Conservation (phyloP, 2,329 filamentous ascomycete species). For the Neofusicoccum laricinum region DNA sequence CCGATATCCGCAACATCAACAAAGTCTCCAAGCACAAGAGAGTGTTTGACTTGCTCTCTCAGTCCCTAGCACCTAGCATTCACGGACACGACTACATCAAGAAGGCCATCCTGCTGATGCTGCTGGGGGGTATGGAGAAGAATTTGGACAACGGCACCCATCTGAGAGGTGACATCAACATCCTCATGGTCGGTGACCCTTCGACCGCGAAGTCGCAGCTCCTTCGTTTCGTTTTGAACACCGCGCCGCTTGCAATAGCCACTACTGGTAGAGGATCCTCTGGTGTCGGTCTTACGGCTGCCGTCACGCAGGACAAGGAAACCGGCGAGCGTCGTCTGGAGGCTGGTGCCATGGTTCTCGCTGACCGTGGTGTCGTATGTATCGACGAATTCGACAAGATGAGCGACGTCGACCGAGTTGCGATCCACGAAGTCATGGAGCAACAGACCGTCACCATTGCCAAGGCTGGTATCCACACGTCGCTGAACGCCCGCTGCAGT, state of each 20-base stretch:
- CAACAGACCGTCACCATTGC: conserved; percentile 99
- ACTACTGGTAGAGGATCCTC: conserved; percentile 96
- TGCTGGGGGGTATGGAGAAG: conserved; percentile 95
- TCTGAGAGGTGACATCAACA: conserved; percentile 97
- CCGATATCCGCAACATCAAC: conserved; percentile 97
- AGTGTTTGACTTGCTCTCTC: conserved; percentile 86
- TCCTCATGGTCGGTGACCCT: conserved; percentile 97
- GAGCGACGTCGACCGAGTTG: conserved; percentile 96
- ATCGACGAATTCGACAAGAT: conserved; percentile 99
- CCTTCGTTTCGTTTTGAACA: conserved; percentile 94
- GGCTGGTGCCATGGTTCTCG: conserved; percentile 98
- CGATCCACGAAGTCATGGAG: conserved; percentile 99
- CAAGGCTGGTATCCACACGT: conserved; percentile 97
- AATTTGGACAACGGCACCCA: conserved; percentile 98
- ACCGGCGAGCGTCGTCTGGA: conserved; percentile 93
- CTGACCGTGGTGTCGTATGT: conserved; percentile 93
- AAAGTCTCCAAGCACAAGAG: conserved; percentile 93
- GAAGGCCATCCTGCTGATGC: conserved; percentile 92
- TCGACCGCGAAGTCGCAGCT: conserved; percentile 99
- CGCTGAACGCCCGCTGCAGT: conserved; percentile 92
- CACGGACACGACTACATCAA: conserved; percentile 98
- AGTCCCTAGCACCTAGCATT: conserved; percentile 93
- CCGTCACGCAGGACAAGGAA: conserved; percentile 95
- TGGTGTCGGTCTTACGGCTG: conserved; percentile 94
- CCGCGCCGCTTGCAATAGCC: conserved; percentile 90